Evolutionary conservation across 73 alveolate genomes (phyloP).

Genomic region (Paramecium pentaurelia): DNA sequence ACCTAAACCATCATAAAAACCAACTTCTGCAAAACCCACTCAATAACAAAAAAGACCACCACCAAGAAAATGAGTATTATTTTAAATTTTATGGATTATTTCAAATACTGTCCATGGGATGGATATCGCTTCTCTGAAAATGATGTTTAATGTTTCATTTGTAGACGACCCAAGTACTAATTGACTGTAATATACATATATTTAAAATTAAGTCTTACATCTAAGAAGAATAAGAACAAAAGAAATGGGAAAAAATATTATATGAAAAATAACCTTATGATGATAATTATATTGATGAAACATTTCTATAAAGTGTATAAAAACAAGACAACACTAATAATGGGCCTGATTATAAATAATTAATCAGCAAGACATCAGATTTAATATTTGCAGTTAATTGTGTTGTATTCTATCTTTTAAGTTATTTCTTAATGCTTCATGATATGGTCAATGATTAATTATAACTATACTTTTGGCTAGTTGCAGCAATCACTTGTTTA

Average conservation of each 20-base stretch:
- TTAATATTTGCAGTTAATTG: slow-evolving; percentile 7
- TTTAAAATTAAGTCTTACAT: background rate
- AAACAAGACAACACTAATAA: background rate
- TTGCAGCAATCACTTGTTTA: background rate
- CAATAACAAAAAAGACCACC: background rate
- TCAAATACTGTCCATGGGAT: slow-evolving; percentile 51
- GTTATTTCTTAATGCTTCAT: background rate
- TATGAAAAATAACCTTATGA: slow-evolving; percentile 42
- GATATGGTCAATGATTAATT: background rate
- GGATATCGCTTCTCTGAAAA: slow-evolving; percentile 16
- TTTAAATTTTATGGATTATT: slow-evolving; percentile 18
- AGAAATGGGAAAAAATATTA: slow-evolving; percentile 38
- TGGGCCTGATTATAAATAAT: slow-evolving; percentile 7
- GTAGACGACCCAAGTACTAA: slow-evolving; percentile 25
- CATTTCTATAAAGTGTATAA: slow-evolving; percentile 14
- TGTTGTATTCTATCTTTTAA: background rate
- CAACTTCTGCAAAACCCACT: background rate
- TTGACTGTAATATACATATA: background rate
- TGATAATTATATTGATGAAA: slow-evolving; percentile 45
- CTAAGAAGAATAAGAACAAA: background rate
- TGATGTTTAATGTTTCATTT: slow-evolving; percentile 42
- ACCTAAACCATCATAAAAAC: background rate
- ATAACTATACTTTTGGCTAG: background rate
- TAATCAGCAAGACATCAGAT: slow-evolving; percentile 40
- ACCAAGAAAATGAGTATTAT: background rate